Percentiles rank a stretch among this genome's conserved stretches.
Evolutionary conservation across 768 basidiomycete genomes (phyloP).

Genomic region (Postia placenta): DNA sequence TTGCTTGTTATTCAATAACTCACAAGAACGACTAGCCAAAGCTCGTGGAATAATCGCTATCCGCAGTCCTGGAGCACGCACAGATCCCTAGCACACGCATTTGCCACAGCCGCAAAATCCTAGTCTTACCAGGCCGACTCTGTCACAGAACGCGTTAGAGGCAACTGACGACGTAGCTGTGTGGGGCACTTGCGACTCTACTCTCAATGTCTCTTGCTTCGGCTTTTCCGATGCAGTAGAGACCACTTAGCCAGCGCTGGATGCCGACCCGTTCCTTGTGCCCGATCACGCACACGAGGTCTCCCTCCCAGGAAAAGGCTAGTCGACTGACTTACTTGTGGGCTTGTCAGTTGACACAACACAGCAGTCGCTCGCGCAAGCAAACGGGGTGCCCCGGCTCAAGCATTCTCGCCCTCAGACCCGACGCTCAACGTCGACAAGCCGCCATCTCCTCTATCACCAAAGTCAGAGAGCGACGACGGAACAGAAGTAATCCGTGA

Average conservation of each 20-base stretch:
- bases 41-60: slow-evolving; percentile 6
- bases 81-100: too few species aligned
- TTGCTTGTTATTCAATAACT: slow-evolving; percentile 1
- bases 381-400: slow-evolving; percentile 36
- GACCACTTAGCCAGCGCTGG: slow-evolving; percentile 3
- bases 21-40: slow-evolving; percentile 1
- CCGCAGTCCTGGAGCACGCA: neutral
- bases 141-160: too few species aligned
- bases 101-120: neutral
- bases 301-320: slow-evolving; percentile 22
- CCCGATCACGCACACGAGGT: slow-evolving; percentile 42
- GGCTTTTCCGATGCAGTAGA: slow-evolving; percentile 4
- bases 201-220: slow-evolving; percentile 8
- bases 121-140: too few species aligned
- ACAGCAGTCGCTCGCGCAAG: slow-evolving; percentile 31
- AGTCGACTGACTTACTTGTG: slow-evolving; percentile 6
- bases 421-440: slow-evolving; percentile 45
- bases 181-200: neutral
- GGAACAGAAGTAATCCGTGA: slow-evolving; percentile 49
- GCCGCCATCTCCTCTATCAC: slow-evolving; percentile 46
- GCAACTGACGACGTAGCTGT: too few species aligned
- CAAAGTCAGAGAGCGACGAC: slow-evolving; percentile 31
- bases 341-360: slow-evolving; percentile 10
- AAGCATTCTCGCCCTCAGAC: slow-evolving; percentile 14
- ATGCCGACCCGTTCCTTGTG: slow-evolving; percentile 48